Conservation (phyloP, 2,329 filamentous ascomycete species). For the Coniochaeta sp. region DNA sequence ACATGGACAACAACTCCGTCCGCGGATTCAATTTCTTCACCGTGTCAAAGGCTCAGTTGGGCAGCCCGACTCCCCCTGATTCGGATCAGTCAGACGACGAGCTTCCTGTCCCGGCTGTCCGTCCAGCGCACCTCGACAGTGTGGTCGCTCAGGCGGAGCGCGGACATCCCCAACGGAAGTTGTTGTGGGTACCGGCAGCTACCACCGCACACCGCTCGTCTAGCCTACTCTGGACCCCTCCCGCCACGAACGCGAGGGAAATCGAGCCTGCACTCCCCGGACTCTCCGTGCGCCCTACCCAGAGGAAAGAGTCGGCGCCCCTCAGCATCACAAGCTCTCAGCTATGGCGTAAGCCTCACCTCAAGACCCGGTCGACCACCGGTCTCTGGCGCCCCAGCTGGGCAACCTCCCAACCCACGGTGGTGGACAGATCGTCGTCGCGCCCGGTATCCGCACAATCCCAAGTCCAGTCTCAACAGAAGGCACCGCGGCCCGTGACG, state of each 20-base stretch:
- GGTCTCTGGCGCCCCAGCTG: constrained; percentile 25
- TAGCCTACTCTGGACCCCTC: constrained; percentile 18
- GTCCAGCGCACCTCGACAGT: background rate
- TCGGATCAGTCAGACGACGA: constrained; percentile 39
- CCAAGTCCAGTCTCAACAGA: constrained; percentile 10
- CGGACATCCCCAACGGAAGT: constrained; percentile 3
- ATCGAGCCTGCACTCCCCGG: constrained; percentile 17
- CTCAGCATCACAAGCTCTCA: constrained; percentile 27
- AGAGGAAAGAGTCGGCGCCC: constrained; percentile 23
- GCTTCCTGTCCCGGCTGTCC: constrained; percentile 13
- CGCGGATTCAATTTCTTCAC: constrained; percentile 32
- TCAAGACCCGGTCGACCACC: constrained; percentile 7
- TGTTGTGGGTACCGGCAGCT: constrained; percentile 18
- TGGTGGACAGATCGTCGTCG: constrained; percentile 8
- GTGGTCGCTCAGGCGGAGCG: background rate
- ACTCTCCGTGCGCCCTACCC: constrained; percentile 24
- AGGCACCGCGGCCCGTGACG: constrained; percentile 34
- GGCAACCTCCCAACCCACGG: constrained; percentile 16
- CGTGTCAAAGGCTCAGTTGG: constrained; percentile 31
- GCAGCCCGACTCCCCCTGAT: constrained; percentile 48
- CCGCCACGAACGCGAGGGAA: background rate
- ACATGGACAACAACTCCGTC: constrained; percentile 26
- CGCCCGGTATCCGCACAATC: constrained; percentile 1
- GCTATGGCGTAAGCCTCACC: constrained; percentile 30
- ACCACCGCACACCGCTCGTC: constrained; percentile 3